Conservation (phyloP, 1,284 basidiomycete genomes). For the Exsudoporus floridanus region DNA sequence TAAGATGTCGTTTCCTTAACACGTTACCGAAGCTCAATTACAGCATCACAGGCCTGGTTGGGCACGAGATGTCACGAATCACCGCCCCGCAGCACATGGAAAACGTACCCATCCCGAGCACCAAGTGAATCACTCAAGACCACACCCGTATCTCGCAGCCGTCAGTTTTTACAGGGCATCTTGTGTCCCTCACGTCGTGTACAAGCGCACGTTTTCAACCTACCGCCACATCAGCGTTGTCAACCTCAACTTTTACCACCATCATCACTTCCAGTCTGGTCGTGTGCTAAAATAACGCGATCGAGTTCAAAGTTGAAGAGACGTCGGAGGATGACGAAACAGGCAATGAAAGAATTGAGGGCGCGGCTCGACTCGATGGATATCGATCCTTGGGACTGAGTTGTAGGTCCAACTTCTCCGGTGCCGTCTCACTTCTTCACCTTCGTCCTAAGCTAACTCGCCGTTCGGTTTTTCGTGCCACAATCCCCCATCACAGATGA, state of each 20-base stretch:
- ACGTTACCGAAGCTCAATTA: background rate
- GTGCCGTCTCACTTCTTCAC: background rate
- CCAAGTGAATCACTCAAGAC: background rate
- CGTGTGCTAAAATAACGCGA: conserved; percentile 23
- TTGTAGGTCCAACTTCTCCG: background rate
- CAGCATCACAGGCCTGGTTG: conserved; percentile 11
- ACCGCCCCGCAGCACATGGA: background rate
- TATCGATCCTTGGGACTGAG: conserved; percentile 9
- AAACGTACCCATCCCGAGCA: background rate
- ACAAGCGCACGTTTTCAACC: background rate
- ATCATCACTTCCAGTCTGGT: conserved; percentile 8
- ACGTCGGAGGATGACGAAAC: conserved; percentile 6
- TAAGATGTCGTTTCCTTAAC: conserved; percentile 1
- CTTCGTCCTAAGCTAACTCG: background rate
- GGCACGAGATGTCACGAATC: background rate
- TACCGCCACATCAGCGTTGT: background rate
- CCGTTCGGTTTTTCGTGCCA: background rate
- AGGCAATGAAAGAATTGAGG: conserved; percentile 5
- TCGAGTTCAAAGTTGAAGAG: conserved; percentile 8
- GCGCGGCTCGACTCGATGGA: conserved; percentile 14
- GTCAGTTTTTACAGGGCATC: conserved; percentile 5
- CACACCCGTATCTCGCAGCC: background rate
- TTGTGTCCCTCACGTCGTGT: conserved; percentile 3
- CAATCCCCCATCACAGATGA: background rate
- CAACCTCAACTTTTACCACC: background rate